A percentile compares a stretch with the other conserved stretches of the same genome.
Evolutionary conservation across 345 rosid genomes (phyloP).

Genomic region (Ceriops zippeliana): DNA sequence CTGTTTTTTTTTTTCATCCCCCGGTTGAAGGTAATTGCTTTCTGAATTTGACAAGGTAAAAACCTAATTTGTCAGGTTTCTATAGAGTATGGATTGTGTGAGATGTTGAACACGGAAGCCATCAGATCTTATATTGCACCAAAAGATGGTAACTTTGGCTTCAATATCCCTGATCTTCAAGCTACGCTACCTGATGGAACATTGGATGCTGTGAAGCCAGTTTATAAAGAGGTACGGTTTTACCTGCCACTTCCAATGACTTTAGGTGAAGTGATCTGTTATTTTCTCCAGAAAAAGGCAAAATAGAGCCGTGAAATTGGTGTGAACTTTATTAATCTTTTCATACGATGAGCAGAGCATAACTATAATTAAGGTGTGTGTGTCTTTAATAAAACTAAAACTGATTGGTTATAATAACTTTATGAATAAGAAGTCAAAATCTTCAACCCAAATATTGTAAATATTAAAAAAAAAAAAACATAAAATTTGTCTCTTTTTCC

Average conservation of each 20-base stretch:
- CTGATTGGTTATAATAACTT: no score
- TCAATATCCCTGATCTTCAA: slow-evolving; percentile 52
- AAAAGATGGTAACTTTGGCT: slow-evolving; percentile 54
- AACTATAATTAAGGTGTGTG: background rate
- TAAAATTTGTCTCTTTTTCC: no score
- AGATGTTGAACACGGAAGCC: slow-evolving; percentile 59
- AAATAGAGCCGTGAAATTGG: no score
- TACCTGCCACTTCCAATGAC: no score
- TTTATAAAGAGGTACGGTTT: slow-evolving; percentile 48
- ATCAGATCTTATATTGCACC: slow-evolving; percentile 55
- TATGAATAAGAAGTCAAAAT: no score
- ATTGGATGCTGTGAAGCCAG: slow-evolving; percentile 48
- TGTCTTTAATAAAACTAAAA: background rate
- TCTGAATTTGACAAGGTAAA: background rate
- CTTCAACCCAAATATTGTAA: no score
- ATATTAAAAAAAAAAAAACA: no score
- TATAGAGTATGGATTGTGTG: slow-evolving; percentile 74
- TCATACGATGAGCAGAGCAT: background rate
- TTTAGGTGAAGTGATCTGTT: no score
- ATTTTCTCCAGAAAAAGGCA: no score
- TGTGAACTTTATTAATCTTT: background rate
- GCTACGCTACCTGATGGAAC: slow-evolving; percentile 56
- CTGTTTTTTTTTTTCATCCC: background rate
- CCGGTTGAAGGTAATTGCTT: background rate
- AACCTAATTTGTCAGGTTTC: slow-evolving; percentile 41